These are phyloP conservation scores for Fallopia convolvulus DNA, from an alignment of 148 eudicot genomes.

Conservation along the genomic window DNA sequence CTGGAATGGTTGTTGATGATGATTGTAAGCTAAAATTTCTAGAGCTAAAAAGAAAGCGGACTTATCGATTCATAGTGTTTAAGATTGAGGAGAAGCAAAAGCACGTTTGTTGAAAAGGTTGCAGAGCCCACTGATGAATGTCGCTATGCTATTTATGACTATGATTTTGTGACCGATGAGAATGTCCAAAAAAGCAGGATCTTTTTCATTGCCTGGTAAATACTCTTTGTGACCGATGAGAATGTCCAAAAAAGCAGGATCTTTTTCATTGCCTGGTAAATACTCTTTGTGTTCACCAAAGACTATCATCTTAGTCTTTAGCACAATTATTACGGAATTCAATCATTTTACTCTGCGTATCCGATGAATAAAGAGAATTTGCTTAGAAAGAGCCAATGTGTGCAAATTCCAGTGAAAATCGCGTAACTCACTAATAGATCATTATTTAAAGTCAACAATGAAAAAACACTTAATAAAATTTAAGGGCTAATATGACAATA, in stretches of 20 bases:
- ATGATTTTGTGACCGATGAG: slow-evolving; percentile 72
- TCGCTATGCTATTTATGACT: slow-evolving; percentile 38
- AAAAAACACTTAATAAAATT: no score
- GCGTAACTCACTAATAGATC: no score
- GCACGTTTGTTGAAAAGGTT: slow-evolving; percentile 81
- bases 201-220: slow-evolving; percentile 85
- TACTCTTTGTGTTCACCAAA: background rate
- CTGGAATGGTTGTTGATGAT: slow-evolving; percentile 91
- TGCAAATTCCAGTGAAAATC: no score
- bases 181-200: slow-evolving; percentile 87
- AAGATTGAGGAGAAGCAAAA: slow-evolving; percentile 83
- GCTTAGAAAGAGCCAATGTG: no score
- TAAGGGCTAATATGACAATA: no score
- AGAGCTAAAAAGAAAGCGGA: slow-evolving; percentile 82
- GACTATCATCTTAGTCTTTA: no score
- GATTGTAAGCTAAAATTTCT: slow-evolving; percentile 88
- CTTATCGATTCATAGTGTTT: slow-evolving; percentile 61
- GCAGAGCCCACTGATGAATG: slow-evolving; percentile 62
- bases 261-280: slow-evolving; percentile 84
- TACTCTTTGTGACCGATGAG: slow-evolving; percentile 71
- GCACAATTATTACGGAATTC: no score
- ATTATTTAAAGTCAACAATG: no score
- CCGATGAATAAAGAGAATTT: no score
- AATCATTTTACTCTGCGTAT: no score
- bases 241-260: slow-evolving; percentile 88